Evolutionary conservation across 2,329 filamentous ascomycete genomes (phyloP).

Genomic region (Botryotinia convoluta): DNA sequence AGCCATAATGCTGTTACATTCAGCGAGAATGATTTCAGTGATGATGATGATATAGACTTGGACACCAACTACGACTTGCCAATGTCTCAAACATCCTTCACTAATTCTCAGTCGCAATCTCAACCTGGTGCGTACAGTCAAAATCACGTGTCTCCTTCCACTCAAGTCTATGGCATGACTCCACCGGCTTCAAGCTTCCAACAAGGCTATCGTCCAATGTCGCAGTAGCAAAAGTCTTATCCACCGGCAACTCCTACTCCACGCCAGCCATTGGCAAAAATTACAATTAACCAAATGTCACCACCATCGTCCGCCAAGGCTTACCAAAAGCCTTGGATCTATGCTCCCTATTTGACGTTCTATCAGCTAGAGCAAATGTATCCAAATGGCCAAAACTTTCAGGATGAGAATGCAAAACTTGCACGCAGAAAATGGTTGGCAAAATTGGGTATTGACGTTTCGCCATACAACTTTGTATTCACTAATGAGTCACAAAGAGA

Average conservation of each 20-base stretch:
- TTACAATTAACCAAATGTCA: neutral
- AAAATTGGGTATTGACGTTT: conserved; percentile 1
- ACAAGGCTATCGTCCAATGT: neutral
- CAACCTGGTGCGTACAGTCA: neutral
- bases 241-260: neutral
- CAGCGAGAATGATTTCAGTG: conserved; percentile 4
- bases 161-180: neutral
- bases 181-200: neutral
- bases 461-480: neutral
- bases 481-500: neutral
- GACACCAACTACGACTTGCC: neutral
- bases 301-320: neutral
- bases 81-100: neutral
- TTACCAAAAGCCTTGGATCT: too few relatives aligned
- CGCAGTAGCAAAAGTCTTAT: neutral
- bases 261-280: neutral
- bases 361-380: neutral
- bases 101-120: neutral
- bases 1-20: neutral
- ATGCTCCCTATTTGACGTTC: neutral
- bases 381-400: neutral
- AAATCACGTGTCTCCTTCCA: neutral
- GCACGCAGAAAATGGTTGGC: conserved; percentile 2
- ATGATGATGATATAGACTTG: conserved; percentile 2
- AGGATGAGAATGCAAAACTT: neutral